phyloP scores from a whole-genome alignment of 23 red algal species.

The Gracilariopsis chorda region DNA sequence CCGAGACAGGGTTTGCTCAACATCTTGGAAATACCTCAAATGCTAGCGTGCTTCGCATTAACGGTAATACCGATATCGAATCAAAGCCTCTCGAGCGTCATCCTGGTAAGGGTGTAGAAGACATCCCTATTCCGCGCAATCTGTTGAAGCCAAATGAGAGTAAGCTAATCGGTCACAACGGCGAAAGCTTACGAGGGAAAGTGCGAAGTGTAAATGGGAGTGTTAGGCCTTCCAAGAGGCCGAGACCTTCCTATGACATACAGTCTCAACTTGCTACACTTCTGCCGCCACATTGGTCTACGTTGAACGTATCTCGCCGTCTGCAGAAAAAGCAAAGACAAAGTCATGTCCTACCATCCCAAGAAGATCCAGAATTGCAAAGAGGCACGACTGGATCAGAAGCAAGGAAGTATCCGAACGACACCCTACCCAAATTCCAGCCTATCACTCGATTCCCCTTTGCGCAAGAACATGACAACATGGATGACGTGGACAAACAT shows the following conservation, averaged over 20 bases:
- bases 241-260: neutral
- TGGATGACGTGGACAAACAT: neutral
- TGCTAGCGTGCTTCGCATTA: too few species aligned
- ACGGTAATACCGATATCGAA: too few species aligned
- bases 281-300: too few species aligned
- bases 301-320: too few species aligned
- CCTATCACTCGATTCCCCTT: neutral
- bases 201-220: neutral
- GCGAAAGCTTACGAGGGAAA: neutral
- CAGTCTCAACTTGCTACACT: neutral
- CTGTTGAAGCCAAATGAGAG: neutral
- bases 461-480: neutral
- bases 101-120: neutral
- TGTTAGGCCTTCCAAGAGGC: neutral
- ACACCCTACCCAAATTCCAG: neutral
- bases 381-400: too few species aligned
- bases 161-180: neutral
- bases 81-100: neutral
- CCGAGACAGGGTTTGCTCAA: too few species aligned
- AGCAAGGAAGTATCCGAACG: too few species aligned
- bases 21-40: too few species aligned
- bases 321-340: too few species aligned
- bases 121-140: slow-evolving; percentile 4
- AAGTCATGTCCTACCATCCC: too few species aligned
- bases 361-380: too few species aligned